Percentiles rank a stretch among this genome's conserved stretches.
phyloP scores from a whole-genome alignment of 2,329 filamentous ascomycete species.

The Aspergillus transmontanensis region DNA sequence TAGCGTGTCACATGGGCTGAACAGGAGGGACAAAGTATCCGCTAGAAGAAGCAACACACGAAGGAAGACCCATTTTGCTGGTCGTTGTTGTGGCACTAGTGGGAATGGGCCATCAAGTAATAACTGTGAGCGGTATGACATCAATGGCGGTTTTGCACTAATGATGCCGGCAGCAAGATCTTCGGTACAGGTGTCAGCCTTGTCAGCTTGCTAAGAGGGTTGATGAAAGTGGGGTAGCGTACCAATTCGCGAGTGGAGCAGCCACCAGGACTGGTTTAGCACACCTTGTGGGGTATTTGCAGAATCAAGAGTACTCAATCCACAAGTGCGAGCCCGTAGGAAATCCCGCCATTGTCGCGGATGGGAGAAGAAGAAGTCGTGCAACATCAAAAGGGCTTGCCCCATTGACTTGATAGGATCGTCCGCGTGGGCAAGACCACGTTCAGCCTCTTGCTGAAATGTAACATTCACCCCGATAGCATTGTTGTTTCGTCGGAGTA shows the following conservation, averaged over 20 bases:
- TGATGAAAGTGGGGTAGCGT: neutral
- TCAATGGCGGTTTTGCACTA: slow-evolving; percentile 17
- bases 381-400: slow-evolving; percentile 20
- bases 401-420: slow-evolving; percentile 14
- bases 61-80: slow-evolving; percentile 20
- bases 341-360: slow-evolving; percentile 21
- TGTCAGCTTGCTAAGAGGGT: neutral
- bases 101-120: slow-evolving; percentile 12
- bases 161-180: slow-evolving; percentile 26
- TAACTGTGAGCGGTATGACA: slow-evolving; percentile 8
- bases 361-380: slow-evolving; percentile 18
- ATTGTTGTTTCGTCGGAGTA: slow-evolving; percentile 3
- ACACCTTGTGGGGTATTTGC: slow-evolving; percentile 12
- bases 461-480: slow-evolving; percentile 12
- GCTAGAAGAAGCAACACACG: slow-evolving; percentile 23
- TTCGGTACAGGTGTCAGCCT: slow-evolving; percentile 1
- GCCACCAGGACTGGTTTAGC: slow-evolving; percentile 22
- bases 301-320: slow-evolving; percentile 6
- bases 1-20: slow-evolving; percentile 15
- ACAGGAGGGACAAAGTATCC: slow-evolving; percentile 21
- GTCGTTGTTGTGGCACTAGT: slow-evolving; percentile 1
- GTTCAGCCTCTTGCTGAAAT: slow-evolving; percentile 24
- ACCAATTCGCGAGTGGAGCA: slow-evolving; percentile 26
- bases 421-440: slow-evolving; percentile 13
- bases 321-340: slow-evolving; percentile 9